These are phyloP conservation scores for Echeveria elegans DNA, from an alignment of 164 flowering plant species.

Conservation along the genomic window DNA sequence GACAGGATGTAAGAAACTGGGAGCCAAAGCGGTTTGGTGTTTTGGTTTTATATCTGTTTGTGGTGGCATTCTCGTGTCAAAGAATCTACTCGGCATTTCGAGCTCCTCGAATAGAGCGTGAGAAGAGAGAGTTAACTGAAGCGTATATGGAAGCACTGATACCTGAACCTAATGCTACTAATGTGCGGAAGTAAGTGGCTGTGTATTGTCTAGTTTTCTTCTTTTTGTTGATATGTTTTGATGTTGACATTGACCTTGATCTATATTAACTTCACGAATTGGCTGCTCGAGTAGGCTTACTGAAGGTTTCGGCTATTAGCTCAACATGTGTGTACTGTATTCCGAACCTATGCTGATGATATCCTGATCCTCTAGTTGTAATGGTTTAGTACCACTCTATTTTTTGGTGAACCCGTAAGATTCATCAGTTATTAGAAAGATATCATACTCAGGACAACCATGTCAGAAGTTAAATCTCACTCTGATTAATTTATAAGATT, in stretches of 20 bases:
- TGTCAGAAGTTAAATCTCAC: not conserved
- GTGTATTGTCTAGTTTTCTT: not conserved
- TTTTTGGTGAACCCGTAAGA: not conserved
- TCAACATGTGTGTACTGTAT: not conserved
- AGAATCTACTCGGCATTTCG: constrained; percentile 43
- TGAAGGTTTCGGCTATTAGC: not conserved
- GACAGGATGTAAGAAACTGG: constrained; percentile 79
- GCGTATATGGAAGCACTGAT: constrained; percentile 95
- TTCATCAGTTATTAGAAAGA: not conserved
- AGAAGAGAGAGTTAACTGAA: constrained; percentile 57
- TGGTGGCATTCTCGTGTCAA: constrained; percentile 48
- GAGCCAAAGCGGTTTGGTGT: constrained; percentile 61
- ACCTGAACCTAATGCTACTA: constrained; percentile 83
- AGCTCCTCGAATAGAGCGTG: constrained; percentile 36
- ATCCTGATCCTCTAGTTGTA: not conserved
- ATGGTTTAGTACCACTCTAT: not conserved
- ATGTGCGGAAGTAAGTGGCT: constrained; percentile 55
- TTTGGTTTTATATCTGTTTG: constrained; percentile 46
- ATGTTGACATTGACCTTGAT: not conserved
- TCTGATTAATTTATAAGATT: not conserved
- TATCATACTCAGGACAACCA: not conserved
- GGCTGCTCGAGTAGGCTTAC: not conserved
- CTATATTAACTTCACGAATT: not conserved
- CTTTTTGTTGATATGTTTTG: not conserved
- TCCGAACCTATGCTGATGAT: not conserved